Evolutionary conservation across 352 stramenopile genomes (phyloP).

Genomic region (Paralagenidium karlingii): DNA sequence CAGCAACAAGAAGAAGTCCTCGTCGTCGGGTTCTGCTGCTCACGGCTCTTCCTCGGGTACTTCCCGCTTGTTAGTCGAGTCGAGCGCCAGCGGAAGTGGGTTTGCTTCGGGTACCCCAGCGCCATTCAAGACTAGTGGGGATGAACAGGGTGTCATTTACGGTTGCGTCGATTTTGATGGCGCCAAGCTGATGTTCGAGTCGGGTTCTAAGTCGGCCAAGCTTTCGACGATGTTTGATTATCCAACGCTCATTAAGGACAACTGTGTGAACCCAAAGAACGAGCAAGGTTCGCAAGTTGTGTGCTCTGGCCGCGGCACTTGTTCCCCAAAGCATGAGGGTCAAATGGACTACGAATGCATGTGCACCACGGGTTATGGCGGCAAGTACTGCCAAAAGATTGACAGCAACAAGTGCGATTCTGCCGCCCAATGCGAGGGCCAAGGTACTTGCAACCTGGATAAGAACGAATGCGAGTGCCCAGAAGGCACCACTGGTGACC

Average conservation of each 20-base stretch:
- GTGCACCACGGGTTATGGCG: conserved; percentile 31
- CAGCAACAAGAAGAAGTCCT: conserved; percentile 23
- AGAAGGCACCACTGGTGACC: conserved; percentile 40
- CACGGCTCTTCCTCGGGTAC: no score
- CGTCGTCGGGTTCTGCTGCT: background rate
- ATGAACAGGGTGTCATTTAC: conserved; percentile 46
- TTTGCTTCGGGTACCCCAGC: no score
- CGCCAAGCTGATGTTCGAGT: conserved; percentile 36
- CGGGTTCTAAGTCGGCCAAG: conserved; percentile 29
- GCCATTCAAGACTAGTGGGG: background rate
- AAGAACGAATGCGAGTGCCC: conserved; percentile 55
- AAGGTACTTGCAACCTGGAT: conserved; percentile 48
- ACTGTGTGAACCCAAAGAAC: conserved; percentile 49
- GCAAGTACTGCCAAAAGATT: conserved; percentile 66
- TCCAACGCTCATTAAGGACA: conserved; percentile 29
- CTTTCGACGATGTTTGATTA: conserved; percentile 48
- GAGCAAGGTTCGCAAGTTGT: conserved; percentile 35
- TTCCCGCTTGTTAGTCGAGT: no score
- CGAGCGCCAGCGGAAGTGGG: no score
- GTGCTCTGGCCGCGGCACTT: conserved; percentile 65
- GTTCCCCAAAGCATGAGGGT: conserved; percentile 17
- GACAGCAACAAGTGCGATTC: conserved; percentile 3
- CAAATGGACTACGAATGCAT: conserved; percentile 46
- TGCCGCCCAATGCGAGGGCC: conserved; percentile 12
- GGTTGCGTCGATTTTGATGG: conserved; percentile 73